A percentile compares a stretch with the other conserved stretches of the same genome.
These are phyloP conservation scores for Pseudogymnoascus sp. DNA, from an alignment of 2,329 filamentous ascomycete genomes.

Conservation along the genomic window DNA sequence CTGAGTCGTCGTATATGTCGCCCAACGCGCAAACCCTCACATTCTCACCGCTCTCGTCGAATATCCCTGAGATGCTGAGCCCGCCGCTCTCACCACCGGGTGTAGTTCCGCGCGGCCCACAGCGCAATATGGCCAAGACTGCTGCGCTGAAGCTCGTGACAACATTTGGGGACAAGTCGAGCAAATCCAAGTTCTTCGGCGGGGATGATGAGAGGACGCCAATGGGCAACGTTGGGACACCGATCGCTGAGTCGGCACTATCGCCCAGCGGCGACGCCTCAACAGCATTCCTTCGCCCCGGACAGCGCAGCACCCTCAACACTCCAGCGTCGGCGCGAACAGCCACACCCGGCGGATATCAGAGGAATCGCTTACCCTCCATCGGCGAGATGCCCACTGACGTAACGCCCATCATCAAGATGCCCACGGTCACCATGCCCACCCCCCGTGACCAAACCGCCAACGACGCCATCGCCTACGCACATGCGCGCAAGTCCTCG, in stretches of 20 bases:
- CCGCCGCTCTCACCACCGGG: slow-evolving; percentile 69
- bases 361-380: slow-evolving; percentile 62
- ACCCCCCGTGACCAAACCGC: slow-evolving; percentile 14
- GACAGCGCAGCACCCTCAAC: slow-evolving; percentile 60
- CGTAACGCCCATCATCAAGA: slow-evolving; percentile 25
- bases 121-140: slow-evolving; percentile 61
- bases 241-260: slow-evolving; percentile 72
- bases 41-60: slow-evolving; percentile 50
- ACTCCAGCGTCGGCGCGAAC: slow-evolving; percentile 62
- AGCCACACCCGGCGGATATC: slow-evolving; percentile 52
- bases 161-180: slow-evolving; percentile 61
- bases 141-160: slow-evolving; percentile 88
- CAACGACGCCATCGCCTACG: slow-evolving; percentile 23
- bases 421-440: slow-evolving; percentile 14
- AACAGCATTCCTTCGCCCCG: slow-evolving; percentile 61
- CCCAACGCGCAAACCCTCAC: slow-evolving; percentile 63
- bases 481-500: slow-evolving; percentile 25
- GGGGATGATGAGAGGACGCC: slow-evolving; percentile 60
- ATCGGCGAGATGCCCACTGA: slow-evolving; percentile 63
- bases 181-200: slow-evolving; percentile 58
- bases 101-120: slow-evolving; percentile 46
- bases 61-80: slow-evolving; percentile 56
- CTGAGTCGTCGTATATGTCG: slow-evolving; percentile 74
- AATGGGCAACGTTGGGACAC: slow-evolving; percentile 75
- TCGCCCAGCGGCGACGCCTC: slow-evolving; percentile 60